These are phyloP conservation scores for Solanum hybrid DNA, from an alignment of 305 asterid genomes.

Conservation along the genomic window DNA sequence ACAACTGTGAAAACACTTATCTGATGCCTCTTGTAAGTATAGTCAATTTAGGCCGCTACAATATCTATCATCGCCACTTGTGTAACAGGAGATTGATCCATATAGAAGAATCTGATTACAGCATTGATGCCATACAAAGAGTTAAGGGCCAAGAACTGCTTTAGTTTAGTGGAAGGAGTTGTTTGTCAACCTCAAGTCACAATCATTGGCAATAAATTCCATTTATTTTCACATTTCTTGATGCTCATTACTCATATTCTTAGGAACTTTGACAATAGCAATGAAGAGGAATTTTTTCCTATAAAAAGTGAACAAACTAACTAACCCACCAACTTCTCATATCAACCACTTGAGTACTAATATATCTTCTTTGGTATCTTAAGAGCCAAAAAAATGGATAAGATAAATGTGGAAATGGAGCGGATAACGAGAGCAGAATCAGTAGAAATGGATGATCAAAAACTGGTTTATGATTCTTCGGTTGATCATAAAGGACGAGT, in stretches of 20 bases:
- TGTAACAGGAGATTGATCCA: not conserved
- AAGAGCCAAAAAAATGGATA: not conserved
- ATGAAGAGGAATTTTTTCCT: not conserved
- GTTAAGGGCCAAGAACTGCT: not conserved
- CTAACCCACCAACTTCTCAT: not conserved
- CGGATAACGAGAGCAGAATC: not conserved
- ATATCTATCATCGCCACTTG: not conserved
- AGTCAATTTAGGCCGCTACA: not conserved
- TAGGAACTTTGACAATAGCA: not conserved
- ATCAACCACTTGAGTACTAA: not conserved
- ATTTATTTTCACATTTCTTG: not conserved
- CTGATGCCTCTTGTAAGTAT: not conserved
- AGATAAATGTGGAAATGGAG: not conserved
- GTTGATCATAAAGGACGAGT: constrained; percentile 56
- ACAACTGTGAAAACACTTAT: not conserved
- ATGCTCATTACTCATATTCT: not conserved
- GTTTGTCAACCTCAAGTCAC: not conserved
- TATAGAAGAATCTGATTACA: not conserved
- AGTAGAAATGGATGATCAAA: constrained; percentile 25
- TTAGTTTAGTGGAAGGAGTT: not conserved
- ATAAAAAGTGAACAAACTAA: not conserved
- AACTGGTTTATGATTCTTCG: constrained; percentile 71
- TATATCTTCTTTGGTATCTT: not conserved
- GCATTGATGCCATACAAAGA: not conserved
- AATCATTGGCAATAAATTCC: not conserved